Conservation (phyloP, 2,329 filamentous ascomycete species). For the Neonectria faginata region DNA sequence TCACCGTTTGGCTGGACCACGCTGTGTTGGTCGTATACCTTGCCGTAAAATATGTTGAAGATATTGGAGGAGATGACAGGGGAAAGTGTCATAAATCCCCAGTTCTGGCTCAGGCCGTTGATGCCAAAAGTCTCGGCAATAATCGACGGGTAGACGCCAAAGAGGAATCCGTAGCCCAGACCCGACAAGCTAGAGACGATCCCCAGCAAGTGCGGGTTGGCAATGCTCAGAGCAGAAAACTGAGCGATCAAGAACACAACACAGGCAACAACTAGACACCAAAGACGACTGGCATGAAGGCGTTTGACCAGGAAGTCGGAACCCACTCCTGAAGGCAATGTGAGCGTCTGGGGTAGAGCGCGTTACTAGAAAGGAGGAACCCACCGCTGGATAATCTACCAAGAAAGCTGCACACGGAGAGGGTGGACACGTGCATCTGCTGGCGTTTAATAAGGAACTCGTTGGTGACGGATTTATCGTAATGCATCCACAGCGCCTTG, state of each 20-base stretch:
- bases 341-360: conserved; percentile 28
- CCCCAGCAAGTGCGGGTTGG: conserved; percentile 80
- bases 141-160: conserved; percentile 92
- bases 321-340: conserved; percentile 73
- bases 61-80: conserved; percentile 90
- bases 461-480: conserved; percentile 77
- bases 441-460: conserved; percentile 84
- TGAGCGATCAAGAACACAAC: conserved; percentile 84
- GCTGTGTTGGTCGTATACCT: conserved; percentile 84
- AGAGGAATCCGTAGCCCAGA: conserved; percentile 91
- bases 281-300: conserved; percentile 83
- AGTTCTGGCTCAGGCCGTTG: conserved; percentile 90
- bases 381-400: conserved; percentile 82
- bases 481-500: conserved; percentile 89
- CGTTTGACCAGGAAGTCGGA: conserved; percentile 90
- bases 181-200: conserved; percentile 87
- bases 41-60: conserved; percentile 92
- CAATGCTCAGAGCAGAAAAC: conserved; percentile 77
- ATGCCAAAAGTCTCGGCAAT: conserved; percentile 93
- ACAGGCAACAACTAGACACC: conserved; percentile 87
- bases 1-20: conserved; percentile 75
- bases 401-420: conserved; percentile 88
- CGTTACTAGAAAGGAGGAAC: conserved; percentile 39
- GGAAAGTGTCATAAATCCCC: conserved; percentile 93
- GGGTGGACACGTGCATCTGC: conserved; percentile 90